These are phyloP conservation scores for Chlamydomonas reinhardtii DNA, from an alignment of 163 green algal species.

Conservation along the genomic window DNA sequence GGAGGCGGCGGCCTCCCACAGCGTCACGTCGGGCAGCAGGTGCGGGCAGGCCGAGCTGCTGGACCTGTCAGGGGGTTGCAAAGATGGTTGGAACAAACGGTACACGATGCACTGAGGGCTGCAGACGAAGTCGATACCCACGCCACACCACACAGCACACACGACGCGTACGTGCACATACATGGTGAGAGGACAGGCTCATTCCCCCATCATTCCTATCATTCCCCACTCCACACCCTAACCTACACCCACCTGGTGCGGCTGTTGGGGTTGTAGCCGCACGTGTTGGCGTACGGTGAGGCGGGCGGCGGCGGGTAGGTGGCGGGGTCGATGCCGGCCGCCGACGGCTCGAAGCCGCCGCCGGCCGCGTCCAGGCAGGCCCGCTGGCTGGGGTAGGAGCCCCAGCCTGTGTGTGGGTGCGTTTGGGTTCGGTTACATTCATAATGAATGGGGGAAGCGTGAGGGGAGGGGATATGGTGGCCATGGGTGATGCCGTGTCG, in stretches of 20 bases:
- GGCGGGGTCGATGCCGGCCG: slow-evolving; percentile 31
- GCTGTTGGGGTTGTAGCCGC: slow-evolving; percentile 34
- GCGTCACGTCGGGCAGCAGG: slow-evolving; percentile 33
- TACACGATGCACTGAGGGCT: too few species aligned
- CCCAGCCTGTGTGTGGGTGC: not conserved
- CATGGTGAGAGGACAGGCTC: too few species aligned
- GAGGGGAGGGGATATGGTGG: too few species aligned
- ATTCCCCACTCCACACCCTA: too few species aligned
- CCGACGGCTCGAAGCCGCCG: slow-evolving; percentile 17
- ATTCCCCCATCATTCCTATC: too few species aligned
- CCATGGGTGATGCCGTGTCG: too few species aligned
- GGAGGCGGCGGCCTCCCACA: slow-evolving; percentile 43
- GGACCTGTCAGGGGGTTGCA: not conserved
- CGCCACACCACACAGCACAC: too few species aligned
- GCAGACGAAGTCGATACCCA: too few species aligned
- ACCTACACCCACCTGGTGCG: not conserved
- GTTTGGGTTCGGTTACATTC: too few species aligned
- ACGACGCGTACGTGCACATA: too few species aligned
- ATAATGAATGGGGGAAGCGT: too few species aligned
- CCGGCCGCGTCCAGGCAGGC: slow-evolving; percentile 5
- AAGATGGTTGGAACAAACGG: too few species aligned
- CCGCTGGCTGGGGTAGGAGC: slow-evolving; percentile 15
- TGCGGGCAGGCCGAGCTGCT: slow-evolving; percentile 10
- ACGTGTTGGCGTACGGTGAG: not conserved
- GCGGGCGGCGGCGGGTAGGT: slow-evolving; percentile 19